Base-by-base conservation (phyloP, 1,284 basidiomycete species). In the Pseudozyma pruni region DNA sequence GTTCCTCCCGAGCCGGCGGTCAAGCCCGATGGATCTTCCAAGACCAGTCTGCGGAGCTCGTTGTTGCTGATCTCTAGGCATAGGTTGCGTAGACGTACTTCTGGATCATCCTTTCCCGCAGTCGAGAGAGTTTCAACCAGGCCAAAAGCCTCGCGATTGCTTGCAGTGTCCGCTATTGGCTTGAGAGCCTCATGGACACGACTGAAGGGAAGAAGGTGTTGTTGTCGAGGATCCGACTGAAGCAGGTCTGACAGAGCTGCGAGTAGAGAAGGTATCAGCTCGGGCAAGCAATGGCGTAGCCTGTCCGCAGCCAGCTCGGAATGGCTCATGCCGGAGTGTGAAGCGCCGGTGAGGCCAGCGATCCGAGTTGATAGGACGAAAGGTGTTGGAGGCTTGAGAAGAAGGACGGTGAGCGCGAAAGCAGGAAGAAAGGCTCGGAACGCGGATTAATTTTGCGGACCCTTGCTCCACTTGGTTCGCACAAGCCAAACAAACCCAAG, bases 41-140 rank as follows among this genome's bases (percentile, higher is more conserved):
- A 35, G 17, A 72, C 63, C 10, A 67, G 23, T 37, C 60, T 57
- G 34, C 69, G 62, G n/a, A 67, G 59, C 17, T 72, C 50, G 33
- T 72, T 72, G 55, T 67, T 72, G 69, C 55, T 58, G 35, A 62
- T 38, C 47, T 72, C 69, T 17, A 72, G 16, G 42, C 69, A 67
- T 2, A 72, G 39, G 22, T 72, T 72, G 27, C 69, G 62, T 5
- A 56, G 6, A 0, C 69, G 62, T 8, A 57, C 46, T 13, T 48
- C 52, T 11, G 35, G 35, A 2, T 53, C 58, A 25, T 54, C 57
- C 32, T 54, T 62, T 8, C 55, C 59, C 16, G 42, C 42, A 13
- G 33, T 22, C 1, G 56, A 38, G 13, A 50, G 47, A 38, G 34
- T 33, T 2, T 14, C 9, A 4, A 29, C n/a, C 13, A 61, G 14